These are phyloP conservation scores for Lichina pygmaea DNA, from an alignment of 495 filamentous ascomycete genomes.

Conservation along the genomic window DNA sequence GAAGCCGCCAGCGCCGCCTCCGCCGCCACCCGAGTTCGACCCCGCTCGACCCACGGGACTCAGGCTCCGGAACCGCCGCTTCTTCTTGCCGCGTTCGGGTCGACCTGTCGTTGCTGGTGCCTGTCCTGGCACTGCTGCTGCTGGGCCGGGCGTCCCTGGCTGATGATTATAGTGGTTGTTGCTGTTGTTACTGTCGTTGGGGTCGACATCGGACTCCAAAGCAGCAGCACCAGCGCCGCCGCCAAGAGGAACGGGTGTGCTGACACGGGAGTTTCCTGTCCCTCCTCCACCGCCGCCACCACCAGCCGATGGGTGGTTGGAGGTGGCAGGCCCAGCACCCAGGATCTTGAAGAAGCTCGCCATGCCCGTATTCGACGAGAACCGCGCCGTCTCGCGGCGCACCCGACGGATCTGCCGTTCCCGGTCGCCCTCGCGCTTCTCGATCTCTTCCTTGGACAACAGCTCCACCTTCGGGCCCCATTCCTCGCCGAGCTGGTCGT, in stretches of 20 bases:
- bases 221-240: constrained; percentile 20
- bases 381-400: constrained; percentile 72
- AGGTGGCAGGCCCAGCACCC: too few species aligned
- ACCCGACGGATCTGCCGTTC: constrained; percentile 72
- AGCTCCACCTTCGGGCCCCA: constrained; percentile 90
- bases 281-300: too few species aligned
- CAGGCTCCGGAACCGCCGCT: constrained; percentile 70
- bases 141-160: background rate
- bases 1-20: background rate
- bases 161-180: constrained; percentile 1
- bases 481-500: constrained; percentile 63
- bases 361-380: constrained; percentile 65
- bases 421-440: constrained; percentile 85
- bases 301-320: too few species aligned
- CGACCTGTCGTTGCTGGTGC: constrained; percentile 44
- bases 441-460: constrained; percentile 85
- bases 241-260: too few species aligned
- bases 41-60: constrained; percentile 42
- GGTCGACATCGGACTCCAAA: background rate
- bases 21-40: constrained; percentile 11
- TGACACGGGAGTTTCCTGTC: too few species aligned
- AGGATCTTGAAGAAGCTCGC: constrained; percentile 9
- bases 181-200: background rate
- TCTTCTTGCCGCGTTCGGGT: constrained; percentile 79
- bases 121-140: too few species aligned